Base-by-base conservation (phyloP, 2,329 filamentous ascomycete species). In the Tetracladium maxilliforme region DNA sequence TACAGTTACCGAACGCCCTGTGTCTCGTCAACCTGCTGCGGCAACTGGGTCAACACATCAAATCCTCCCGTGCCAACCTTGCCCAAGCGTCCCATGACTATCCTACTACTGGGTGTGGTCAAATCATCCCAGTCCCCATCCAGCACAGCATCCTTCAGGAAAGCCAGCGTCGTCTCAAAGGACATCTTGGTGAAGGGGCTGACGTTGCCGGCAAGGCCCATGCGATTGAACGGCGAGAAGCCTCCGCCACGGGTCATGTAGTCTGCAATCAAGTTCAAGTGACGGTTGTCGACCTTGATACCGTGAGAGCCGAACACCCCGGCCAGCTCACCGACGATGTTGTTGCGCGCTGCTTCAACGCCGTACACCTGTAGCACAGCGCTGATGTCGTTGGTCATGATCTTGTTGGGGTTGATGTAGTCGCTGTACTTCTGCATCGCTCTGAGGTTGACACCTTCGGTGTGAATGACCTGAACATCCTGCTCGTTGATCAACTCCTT, bases 121-220 rank as follows among this genome's bases (percentile, higher is more conserved):
- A 98, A 58, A 41, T 90, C 79, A 49, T 98, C 90, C 64, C 72
- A 82, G 49, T 95, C 90, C 24, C 81, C 75, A 43, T 92, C 83
- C 30, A 92, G 58, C 14, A 94, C 77, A 2, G 90, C 86, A 45
- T 95, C 90, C 49, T 80, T 86, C 42, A 98, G 62, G 60, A 94
- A 94, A 1, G 79, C 76, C 19, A 95, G 68, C 3, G 90, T 98
- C 4, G 90, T 98, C 65, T 98, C 90, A 56, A 95, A 98, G 49
- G 82, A 92, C 87, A 95, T 95, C 65, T 95, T 95, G 54, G 90
- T 87, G 40, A 98, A 87, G 0, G 90, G 84, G 37, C 76, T 86
- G 15, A 87, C 76, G 42, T 82, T 86, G 35, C 80, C 74, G 44
- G 72, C 74, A 32, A 98, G 60, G 2, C 87, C 90, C 45, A 81